These are phyloP conservation scores for Podila clonocystis DNA, from an alignment of 192 early-diverging fungal species.

Conservation along the genomic window DNA sequence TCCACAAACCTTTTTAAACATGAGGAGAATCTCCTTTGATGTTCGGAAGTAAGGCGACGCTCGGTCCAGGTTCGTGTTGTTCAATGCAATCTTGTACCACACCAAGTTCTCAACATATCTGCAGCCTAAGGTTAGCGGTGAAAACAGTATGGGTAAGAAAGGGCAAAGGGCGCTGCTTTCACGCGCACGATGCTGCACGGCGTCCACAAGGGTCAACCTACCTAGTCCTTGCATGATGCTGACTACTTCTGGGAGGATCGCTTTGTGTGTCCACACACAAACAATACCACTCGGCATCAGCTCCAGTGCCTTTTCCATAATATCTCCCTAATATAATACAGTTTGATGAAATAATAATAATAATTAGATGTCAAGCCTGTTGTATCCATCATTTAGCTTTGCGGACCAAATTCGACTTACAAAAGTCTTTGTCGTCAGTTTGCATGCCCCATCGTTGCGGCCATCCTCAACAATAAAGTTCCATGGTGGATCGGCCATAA, in stretches of 20 bases:
- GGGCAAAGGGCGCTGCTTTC: not conserved
- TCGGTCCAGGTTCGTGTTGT: constrained; percentile 53
- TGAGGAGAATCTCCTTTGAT: constrained; percentile 65
- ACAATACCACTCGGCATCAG: constrained; percentile 61
- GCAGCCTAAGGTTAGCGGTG: constrained; percentile 41
- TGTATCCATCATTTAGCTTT: too few relatives aligned
- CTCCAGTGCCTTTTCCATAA: constrained; percentile 56
- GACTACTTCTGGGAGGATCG: constrained; percentile 62
- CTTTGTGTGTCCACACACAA: constrained; percentile 68
- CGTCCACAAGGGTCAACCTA: constrained; percentile 6
- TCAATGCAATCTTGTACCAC: constrained; percentile 65
- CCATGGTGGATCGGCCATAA: constrained; percentile 70
- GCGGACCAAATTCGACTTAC: constrained; percentile 15
- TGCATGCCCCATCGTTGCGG: constrained; percentile 53
- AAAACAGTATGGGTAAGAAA: not conserved
- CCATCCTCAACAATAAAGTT: constrained; percentile 62
- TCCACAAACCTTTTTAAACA: constrained; percentile 61
- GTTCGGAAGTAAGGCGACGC: constrained; percentile 61
- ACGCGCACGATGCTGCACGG: too few relatives aligned
- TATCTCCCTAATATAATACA: constrained; percentile 14
- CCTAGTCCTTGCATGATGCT: constrained; percentile 61
- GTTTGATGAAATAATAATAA: too few relatives aligned
- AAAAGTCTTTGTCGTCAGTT: constrained; percentile 43
- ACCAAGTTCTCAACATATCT: constrained; percentile 69
- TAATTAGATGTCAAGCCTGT: too few relatives aligned